These are phyloP conservation scores for Pythium rishiriense DNA, from an alignment of 352 stramenopile genomes.

Conservation along the genomic window DNA sequence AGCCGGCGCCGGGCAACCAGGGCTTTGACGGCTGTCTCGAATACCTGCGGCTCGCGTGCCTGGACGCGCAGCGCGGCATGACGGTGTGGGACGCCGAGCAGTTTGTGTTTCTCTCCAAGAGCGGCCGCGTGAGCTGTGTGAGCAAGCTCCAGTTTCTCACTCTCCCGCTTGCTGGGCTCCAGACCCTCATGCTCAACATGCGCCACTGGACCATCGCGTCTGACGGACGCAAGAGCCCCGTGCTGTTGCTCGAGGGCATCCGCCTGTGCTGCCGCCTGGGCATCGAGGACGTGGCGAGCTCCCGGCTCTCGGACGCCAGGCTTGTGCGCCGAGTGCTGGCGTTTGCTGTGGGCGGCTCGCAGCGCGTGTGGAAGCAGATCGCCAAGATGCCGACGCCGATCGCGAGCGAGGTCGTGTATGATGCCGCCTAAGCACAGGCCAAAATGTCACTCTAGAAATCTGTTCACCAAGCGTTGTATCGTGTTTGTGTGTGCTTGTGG, in stretches of 20 bases:
- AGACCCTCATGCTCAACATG: constrained; percentile 54
- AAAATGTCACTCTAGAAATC: neutral
- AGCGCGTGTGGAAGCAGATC: constrained; percentile 72
- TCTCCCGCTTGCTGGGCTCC: constrained; percentile 56
- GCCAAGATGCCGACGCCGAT: constrained; percentile 40
- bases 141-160: constrained; percentile 71
- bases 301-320: constrained; percentile 29
- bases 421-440: neutral
- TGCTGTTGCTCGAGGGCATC: constrained; percentile 43
- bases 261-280: constrained; percentile 59
- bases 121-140: constrained; percentile 48
- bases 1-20: constrained; percentile 84
- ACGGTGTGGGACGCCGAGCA: constrained; percentile 86
- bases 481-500: neutral
- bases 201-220: constrained; percentile 51
- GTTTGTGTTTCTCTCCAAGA: constrained; percentile 65
- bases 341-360: constrained; percentile 63
- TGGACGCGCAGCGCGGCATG: constrained; percentile 41
- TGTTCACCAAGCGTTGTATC: neutral
- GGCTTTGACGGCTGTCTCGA: constrained; percentile 90
- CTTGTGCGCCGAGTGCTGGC: constrained; percentile 55
- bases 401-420: constrained; percentile 50
- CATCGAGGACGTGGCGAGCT: constrained; percentile 26
- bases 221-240: constrained; percentile 34
- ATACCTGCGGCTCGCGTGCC: constrained; percentile 71